These are phyloP conservation scores for Guillardia theta DNA, from an alignment of 78 protist genomes.

Conservation along the genomic window DNA sequence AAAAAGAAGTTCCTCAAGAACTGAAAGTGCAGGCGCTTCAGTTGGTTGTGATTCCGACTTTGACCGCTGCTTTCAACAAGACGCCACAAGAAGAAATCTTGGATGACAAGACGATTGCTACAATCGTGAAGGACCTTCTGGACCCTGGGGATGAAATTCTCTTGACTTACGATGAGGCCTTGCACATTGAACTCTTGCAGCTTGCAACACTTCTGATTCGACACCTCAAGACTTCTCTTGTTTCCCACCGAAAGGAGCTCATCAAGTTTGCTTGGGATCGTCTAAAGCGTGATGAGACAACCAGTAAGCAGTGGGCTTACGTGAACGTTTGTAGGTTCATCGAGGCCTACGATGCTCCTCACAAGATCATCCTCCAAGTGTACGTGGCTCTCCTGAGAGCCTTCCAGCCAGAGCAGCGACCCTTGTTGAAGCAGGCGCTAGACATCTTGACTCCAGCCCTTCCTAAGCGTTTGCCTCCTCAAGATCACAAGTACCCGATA, in stretches of 20 bases:
- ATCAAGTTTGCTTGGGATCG: conserved; percentile 83
- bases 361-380: conserved; percentile 83
- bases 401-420: conserved; percentile 80
- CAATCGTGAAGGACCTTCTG: conserved; percentile 22
- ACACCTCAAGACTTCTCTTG: conserved; percentile 45
- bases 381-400: conserved; percentile 81
- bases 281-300: conserved; percentile 82
- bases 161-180: conserved; percentile 28
- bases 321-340: conserved; percentile 87
- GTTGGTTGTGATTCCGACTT: conserved; percentile 72
- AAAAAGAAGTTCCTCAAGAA: background rate
- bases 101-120: background rate
- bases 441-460: conserved; percentile 81
- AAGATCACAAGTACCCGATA: conserved; percentile 45
- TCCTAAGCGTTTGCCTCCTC: conserved; percentile 58
- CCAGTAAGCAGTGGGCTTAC: conserved; percentile 81
- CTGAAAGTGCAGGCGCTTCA: conserved; percentile 77
- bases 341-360: conserved; percentile 85
- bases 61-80: background rate
- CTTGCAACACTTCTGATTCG: conserved; percentile 80
- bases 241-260: conserved; percentile 73
- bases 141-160: conserved; percentile 30
- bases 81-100: background rate
- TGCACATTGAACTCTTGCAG: conserved; percentile 66
- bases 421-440: conserved; percentile 78